Evolutionary conservation across 2,329 filamentous ascomycete species (phyloP).

Genomic region (Colletotrichum chrysophilum): DNA sequence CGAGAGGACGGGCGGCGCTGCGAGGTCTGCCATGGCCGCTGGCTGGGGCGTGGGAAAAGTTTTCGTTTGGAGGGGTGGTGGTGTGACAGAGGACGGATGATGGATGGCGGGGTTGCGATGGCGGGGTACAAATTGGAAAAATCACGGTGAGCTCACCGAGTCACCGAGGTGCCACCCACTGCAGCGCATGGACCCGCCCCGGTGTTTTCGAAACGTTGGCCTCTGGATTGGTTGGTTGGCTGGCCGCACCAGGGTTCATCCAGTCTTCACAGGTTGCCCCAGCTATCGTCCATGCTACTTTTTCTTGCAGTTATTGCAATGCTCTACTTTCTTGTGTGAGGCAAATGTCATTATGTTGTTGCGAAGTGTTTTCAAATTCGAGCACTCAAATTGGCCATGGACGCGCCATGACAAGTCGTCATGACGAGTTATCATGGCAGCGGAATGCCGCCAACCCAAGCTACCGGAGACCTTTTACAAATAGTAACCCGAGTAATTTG

Average conservation of each 20-base stretch:
- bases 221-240: neutral
- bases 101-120: neutral
- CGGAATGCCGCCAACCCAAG: neutral
- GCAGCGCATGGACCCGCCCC: neutral
- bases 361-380: neutral
- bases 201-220: neutral
- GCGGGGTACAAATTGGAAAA: neutral
- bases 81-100: neutral
- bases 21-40: constrained; percentile 40
- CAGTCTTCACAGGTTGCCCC: neutral
- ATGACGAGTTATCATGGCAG: neutral
- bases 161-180: neutral
- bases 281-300: neutral
- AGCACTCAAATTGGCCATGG: neutral
- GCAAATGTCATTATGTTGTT: neutral
- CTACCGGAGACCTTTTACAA: neutral
- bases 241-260: neutral
- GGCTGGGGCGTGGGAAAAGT: neutral
- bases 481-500: neutral
- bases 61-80: neutral
- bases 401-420: too few species aligned
- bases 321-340: neutral
- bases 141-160: neutral
- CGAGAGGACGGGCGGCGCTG: constrained; percentile 64
- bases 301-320: neutral